A percentile compares a stretch with the other conserved stretches of the same genome.
Evolutionary conservation across 179 eudicot genomes (phyloP).

Genomic region (Silene vulgaris): DNA sequence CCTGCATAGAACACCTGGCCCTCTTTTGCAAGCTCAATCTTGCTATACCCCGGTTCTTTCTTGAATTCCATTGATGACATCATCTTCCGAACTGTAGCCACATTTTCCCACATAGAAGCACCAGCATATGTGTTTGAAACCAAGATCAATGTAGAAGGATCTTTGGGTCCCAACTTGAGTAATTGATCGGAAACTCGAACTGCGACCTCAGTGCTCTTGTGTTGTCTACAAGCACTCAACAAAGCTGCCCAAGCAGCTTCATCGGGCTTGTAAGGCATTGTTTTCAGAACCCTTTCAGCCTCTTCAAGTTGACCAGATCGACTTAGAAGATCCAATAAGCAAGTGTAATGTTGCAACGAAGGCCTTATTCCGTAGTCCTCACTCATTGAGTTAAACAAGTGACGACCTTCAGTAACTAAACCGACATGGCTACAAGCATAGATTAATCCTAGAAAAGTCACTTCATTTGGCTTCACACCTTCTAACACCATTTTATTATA

Average conservation of each 20-base stretch:
- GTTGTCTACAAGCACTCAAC: conserved; percentile 64
- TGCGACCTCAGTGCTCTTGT: conserved; percentile 40
- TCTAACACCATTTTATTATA: conserved; percentile 57
- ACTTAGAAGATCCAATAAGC: conserved; percentile 67
- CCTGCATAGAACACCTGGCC: conserved; percentile 66
- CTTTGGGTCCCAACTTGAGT: conserved; percentile 45
- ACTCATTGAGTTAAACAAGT: conserved; percentile 56
- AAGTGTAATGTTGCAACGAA: conserved; percentile 65
- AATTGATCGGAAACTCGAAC: conserved; percentile 56
- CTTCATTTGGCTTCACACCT: conserved; percentile 68
- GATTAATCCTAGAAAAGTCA: conserved; percentile 66
- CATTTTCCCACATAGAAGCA: conserved; percentile 60
- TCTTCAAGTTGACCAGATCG: conserved; percentile 74
- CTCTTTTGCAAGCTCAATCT: conserved; percentile 59
- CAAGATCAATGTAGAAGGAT: conserved; percentile 58
- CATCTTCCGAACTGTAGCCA: conserved; percentile 54
- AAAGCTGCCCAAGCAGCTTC: conserved; percentile 86
- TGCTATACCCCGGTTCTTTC: conserved; percentile 70
- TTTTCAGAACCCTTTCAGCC: conserved; percentile 55
- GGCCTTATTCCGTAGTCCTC: conserved; percentile 53
- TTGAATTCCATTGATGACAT: conserved; percentile 47
- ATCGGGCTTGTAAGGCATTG: conserved; percentile 74
- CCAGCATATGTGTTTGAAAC: conserved; percentile 68
- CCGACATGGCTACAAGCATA: conserved; percentile 92
- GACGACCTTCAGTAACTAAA: conserved; percentile 53